Evolutionary conservation across 192 early-diverging fungal genomes (phyloP).

Genomic region (Gryganskiella cystojenkinii): DNA sequence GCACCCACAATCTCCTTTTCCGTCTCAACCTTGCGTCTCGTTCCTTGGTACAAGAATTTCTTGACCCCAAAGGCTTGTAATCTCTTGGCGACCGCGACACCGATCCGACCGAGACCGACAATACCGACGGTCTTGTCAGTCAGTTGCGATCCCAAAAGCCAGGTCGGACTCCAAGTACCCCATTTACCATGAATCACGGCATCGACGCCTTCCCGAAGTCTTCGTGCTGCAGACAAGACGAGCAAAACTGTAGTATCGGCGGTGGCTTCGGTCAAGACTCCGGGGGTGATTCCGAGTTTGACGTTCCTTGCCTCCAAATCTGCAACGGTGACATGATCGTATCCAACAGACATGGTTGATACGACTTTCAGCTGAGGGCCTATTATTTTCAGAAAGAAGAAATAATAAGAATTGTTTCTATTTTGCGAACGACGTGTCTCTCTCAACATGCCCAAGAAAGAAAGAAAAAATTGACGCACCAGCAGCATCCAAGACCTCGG

Average conservation of each 20-base stretch:
- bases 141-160: conserved; percentile 80
- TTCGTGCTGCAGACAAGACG: conserved; percentile 75
- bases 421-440: no score
- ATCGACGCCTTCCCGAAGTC: conserved; percentile 63
- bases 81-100: conserved; percentile 75
- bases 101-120: conserved; percentile 88
- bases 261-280: conserved; percentile 89
- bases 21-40: conserved; percentile 58
- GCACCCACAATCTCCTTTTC: conserved; percentile 60
- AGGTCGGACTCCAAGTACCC: conserved; percentile 70
- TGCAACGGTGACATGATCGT: conserved; percentile 79
- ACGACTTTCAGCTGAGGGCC: conserved; percentile 72
- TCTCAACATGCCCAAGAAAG: no score
- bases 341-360: conserved; percentile 85
- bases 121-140: conserved; percentile 84
- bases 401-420: no score
- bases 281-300: conserved; percentile 84
- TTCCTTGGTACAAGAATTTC: conserved; percentile 72
- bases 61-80: conserved; percentile 77
- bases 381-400: no score
- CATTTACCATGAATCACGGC: conserved; percentile 57
- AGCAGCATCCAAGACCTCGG: conserved; percentile 72
- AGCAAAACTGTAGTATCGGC: conserved; percentile 86
- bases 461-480: conserved; percentile 49
- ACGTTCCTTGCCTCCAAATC: conserved; percentile 64